Evolutionary conservation across 2,329 filamentous ascomycete species (phyloP).

Genomic region (Colletotrichum godetiae): DNA sequence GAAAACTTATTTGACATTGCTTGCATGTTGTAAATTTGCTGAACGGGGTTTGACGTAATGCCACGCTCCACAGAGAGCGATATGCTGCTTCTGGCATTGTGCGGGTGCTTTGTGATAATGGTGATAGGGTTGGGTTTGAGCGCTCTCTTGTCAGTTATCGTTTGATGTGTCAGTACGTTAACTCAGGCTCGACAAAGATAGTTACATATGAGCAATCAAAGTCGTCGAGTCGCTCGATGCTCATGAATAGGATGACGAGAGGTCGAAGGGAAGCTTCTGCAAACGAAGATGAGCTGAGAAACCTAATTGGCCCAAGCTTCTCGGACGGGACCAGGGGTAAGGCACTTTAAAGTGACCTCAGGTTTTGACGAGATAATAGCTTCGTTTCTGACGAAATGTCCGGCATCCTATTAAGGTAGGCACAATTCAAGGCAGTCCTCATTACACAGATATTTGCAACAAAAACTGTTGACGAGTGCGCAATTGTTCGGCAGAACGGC

Average conservation of each 20-base stretch:
- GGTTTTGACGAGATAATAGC: not conserved
- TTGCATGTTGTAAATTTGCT: not conserved
- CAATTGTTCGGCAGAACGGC: not conserved
- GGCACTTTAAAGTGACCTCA: not conserved
- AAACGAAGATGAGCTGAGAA: not conserved
- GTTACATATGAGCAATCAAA: not conserved
- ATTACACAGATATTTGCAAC: not conserved
- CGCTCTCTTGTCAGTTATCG: not conserved
- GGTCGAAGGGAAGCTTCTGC: constrained; percentile 26
- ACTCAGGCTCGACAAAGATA: not conserved
- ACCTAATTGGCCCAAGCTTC: constrained; percentile 26
- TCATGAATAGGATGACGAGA: not conserved
- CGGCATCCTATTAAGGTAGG: not conserved
- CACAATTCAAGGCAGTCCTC: not conserved
- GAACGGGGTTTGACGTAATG: not conserved
- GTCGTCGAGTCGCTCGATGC: not conserved
- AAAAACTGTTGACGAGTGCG: not conserved
- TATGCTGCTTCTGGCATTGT: constrained; percentile 11
- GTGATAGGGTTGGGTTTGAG: not conserved
- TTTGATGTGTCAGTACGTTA: not conserved
- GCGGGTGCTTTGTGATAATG: not conserved
- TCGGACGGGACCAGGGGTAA: not conserved
- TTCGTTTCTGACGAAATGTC: not conserved
- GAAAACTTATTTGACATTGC: not conserved
- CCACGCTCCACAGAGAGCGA: constrained; percentile 1